A percentile compares a stretch with the other conserved stretches of the same genome.
phyloP scores from a whole-genome alignment of 805 yeast species.

The Priceomyces fermenticarens region DNA sequence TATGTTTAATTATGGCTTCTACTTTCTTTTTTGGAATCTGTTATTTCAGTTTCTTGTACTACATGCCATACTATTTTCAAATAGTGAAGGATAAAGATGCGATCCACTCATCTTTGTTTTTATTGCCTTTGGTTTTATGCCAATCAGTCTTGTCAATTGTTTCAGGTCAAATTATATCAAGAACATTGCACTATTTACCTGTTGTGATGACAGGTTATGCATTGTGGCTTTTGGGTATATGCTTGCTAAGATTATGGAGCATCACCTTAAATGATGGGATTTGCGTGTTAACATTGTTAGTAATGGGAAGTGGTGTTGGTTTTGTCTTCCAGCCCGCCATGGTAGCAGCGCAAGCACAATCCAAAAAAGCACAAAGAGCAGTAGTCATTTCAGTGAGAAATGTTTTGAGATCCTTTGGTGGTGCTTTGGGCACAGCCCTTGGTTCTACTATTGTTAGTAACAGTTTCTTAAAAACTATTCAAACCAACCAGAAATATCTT shows the following conservation, averaged over 20 bases:
- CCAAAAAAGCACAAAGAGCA: constrained; percentile 30
- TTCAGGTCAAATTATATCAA: constrained; percentile 43
- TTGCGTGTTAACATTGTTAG: constrained; percentile 6
- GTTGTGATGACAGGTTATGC: constrained; percentile 30
- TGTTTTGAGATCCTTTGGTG: constrained; percentile 33
- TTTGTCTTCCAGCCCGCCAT: constrained; percentile 53
- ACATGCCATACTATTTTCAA: constrained; percentile 21
- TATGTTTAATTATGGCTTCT: constrained; percentile 17
- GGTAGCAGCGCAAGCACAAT: constrained; percentile 47
- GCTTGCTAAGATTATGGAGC: constrained; percentile 22
- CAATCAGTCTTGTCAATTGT: constrained; percentile 41
- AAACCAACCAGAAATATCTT: neutral
- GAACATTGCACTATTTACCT: constrained; percentile 38
- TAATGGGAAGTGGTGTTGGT: constrained; percentile 41
- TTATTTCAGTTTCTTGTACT: constrained; percentile 21
- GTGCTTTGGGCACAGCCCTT: constrained; percentile 51
- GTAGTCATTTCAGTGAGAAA: constrained; percentile 33
- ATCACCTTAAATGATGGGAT: constrained; percentile 16
- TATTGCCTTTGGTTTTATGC: constrained; percentile 31
- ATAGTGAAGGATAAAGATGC: constrained; percentile 19
- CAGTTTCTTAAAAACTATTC: constrained; percentile 23
- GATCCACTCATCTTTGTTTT: constrained; percentile 17
- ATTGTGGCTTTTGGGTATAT: constrained; percentile 21
- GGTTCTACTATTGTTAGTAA: constrained; percentile 38
- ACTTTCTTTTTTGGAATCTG: constrained; percentile 27